Evolutionary conservation across 2,329 filamentous ascomycete genomes (phyloP).

Genomic region (Dactylellina haptotyla): DNA sequence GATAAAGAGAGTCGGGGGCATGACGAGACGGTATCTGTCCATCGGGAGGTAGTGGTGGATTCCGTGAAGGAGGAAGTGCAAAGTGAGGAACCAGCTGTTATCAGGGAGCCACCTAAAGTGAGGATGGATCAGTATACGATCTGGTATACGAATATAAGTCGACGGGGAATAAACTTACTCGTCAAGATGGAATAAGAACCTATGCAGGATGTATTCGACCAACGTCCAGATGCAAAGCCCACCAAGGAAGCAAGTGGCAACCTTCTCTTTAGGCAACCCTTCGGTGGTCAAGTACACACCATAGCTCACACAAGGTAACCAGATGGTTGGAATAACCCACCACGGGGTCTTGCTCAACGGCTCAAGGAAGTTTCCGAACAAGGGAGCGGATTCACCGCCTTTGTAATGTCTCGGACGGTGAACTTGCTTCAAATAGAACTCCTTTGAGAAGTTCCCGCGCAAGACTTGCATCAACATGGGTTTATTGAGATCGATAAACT

Average conservation of each 20-base stretch:
- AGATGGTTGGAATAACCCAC: conserved; percentile 86
- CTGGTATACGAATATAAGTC: not conserved
- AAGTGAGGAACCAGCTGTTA: conserved; percentile 83
- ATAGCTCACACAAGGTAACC: conserved; percentile 83
- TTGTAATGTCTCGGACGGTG: conserved; percentile 96
- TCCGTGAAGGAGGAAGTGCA: conserved; percentile 93
- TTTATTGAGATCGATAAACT: conserved; percentile 88
- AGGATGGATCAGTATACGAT: not conserved
- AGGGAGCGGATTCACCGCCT: conserved; percentile 86
- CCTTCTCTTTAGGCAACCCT: conserved; percentile 66
- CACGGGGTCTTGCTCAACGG: conserved; percentile 94
- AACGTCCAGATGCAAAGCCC: conserved; percentile 87
- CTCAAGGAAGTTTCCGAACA: conserved; percentile 99
- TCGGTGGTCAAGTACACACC: conserved; percentile 73
- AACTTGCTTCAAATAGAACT: conserved; percentile 97
- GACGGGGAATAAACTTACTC: conserved; percentile 69
- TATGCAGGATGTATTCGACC: conserved; percentile 86
- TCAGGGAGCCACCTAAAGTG: conserved; percentile 80
- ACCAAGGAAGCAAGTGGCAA: conserved; percentile 70
- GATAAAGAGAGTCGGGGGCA: conserved; percentile 90
- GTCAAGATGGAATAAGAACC: conserved; percentile 94
- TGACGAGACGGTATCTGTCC: conserved; percentile 96
- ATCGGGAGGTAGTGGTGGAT: conserved; percentile 98
- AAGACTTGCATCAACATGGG: conserved; percentile 90
- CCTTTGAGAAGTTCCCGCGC: conserved; percentile 85